Conservation (phyloP, 139 green algal species). For the Haematococcus lacustris region DNA sequence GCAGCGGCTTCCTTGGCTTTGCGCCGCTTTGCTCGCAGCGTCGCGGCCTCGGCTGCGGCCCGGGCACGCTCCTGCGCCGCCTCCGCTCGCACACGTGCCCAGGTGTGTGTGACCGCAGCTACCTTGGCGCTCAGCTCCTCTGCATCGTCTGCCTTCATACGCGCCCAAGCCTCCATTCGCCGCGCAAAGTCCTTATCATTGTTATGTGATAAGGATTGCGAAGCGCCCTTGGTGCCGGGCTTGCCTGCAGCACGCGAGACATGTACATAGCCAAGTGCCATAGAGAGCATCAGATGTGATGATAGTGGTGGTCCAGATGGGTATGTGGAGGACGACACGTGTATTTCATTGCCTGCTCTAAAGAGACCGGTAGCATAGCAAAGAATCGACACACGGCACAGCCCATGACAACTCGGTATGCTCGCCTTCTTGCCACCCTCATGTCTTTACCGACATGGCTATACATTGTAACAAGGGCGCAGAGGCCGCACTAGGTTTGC, state of each 20-base stretch:
- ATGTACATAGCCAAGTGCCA: slow-evolving; percentile 3
- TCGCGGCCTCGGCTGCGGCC: slow-evolving; percentile 14
- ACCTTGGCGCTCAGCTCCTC: neutral
- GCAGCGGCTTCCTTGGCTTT: neutral
- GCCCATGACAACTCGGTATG: neutral
- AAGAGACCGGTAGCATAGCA: neutral
- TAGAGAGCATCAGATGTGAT: neutral
- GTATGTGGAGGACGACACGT: neutral
- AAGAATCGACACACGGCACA: neutral
- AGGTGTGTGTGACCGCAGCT: neutral
- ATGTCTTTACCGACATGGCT: too few relatives aligned
- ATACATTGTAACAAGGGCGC: too few relatives aligned
- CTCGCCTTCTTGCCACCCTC: too few relatives aligned
- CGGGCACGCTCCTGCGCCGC: neutral
- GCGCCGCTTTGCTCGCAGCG: slow-evolving; percentile 23
- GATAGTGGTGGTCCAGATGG: neutral
- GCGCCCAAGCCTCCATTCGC: slow-evolving; percentile 11
- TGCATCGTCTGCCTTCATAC: slow-evolving; percentile 25
- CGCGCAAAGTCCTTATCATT: slow-evolving; percentile 35
- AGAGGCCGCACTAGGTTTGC: too few relatives aligned
- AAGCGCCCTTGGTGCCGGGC: neutral
- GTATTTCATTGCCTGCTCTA: neutral
- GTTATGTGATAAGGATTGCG: slow-evolving; percentile 25
- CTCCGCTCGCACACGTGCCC: slow-evolving; percentile 3
- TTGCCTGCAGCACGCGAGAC: neutral